phyloP scores from a whole-genome alignment of 441 rosid species.

The Pelargonium australe region DNA sequence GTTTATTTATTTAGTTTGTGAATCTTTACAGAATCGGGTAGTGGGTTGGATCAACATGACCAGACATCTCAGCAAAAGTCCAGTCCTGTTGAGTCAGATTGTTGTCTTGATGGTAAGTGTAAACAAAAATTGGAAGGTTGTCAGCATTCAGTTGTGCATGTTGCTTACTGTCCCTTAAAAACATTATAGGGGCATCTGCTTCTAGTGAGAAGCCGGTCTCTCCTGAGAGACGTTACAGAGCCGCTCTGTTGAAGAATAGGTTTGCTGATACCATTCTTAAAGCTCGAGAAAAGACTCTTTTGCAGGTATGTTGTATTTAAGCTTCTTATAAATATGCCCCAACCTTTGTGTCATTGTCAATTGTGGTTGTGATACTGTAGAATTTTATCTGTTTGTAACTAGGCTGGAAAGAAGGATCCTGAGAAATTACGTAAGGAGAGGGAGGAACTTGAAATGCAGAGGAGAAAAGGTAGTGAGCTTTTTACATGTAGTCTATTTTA shows the following conservation, averaged over 20 bases:
- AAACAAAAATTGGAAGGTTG: conserved; percentile 13
- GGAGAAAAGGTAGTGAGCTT: conserved; percentile 41
- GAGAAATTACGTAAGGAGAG: conserved; percentile 55
- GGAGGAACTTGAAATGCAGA: conserved; percentile 60
- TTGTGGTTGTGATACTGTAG: conserved; percentile 8
- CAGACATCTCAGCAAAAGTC: conserved; percentile 42
- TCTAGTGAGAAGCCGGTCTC: conserved; percentile 41
- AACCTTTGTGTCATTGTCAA: conserved; percentile 12
- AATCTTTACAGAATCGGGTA: conserved; percentile 35
- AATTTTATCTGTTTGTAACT: conserved; percentile 20
- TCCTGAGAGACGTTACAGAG: conserved; percentile 57
- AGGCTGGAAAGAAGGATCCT: conserved; percentile 56
- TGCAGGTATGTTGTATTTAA: conserved; percentile 31
- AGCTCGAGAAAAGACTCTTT: conserved; percentile 61
- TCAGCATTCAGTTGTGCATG: conserved; percentile 19
- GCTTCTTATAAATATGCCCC: conserved; percentile 5
- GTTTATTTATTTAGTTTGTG: conserved; percentile 11
- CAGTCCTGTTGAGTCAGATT: conserved; percentile 43
- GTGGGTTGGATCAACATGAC: conserved; percentile 46
- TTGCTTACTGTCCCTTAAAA: conserved; percentile 25
- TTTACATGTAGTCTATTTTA: conserved; percentile 3
- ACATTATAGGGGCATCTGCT: conserved; percentile 43
- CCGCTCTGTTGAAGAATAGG: conserved; percentile 56
- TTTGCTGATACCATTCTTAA: conserved; percentile 69
- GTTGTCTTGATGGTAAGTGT: conserved; percentile 50